Evolutionary conservation across 2,329 filamentous ascomycete species (phyloP), one percentile per base, ranked within the genome.

Genomic region (Tolypocladium tropicale): DNA sequence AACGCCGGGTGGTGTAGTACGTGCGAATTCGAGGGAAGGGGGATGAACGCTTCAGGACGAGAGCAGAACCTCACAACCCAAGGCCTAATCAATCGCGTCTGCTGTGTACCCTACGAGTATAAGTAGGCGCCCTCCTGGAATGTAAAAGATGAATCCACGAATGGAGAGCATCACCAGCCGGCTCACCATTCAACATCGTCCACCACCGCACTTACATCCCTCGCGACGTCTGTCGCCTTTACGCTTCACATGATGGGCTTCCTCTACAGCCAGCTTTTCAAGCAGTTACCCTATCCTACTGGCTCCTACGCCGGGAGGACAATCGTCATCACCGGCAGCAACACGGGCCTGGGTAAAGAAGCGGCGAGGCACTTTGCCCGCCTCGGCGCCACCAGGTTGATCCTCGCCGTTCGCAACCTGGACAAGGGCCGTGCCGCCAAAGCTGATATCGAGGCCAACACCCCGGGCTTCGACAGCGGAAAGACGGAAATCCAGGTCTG

Each of bases 401-500:
- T 76, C 49, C 64, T 76, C 33, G 72, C 65, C 18, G 67, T 68
- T 9, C 70, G 73, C 10, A 62, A 63, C 34, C 50, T 61, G 11
- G 59, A 60, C 28, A 64, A 57, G 43, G 57, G 73, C 23, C 65
- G 72, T 52, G 66, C 59, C 0, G 77, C 77, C 50, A 73, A 70
- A 23, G 53, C 60, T 2, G 66, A 68, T 41, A 72, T 79, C 49
- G 65, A 66, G 33, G 55, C 57, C 1, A 62, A 65, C 23, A 16
- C 33, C 2, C 37, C 33, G 3, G 43, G 28, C 18, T 66, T 68
- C 14, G 59, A 49, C 28, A 53, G 56, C 52, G 57, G 25, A 28
- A 57, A 32, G 41, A 65, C 55, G n/a, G 63, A 56, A 3, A 65
- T 79, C 34, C 68, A 80, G 48, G 76, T 81, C 14, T 82, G 78